Percentiles rank a stretch among this genome's conserved stretches.
Conservation (phyloP, 1,139 yeast species). For the Geotrichum candidum region DNA sequence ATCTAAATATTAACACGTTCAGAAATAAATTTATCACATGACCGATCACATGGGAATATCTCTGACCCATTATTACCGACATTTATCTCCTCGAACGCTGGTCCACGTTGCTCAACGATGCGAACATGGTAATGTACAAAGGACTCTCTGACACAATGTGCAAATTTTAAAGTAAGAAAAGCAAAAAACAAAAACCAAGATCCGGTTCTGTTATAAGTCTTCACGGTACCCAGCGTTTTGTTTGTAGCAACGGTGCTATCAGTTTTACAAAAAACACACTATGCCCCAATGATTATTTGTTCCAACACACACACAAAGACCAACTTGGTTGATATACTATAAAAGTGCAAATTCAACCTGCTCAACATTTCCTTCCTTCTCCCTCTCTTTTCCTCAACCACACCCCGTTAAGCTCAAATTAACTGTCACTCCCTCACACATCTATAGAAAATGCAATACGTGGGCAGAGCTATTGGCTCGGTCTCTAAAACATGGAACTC, state of each 20-base stretch:
- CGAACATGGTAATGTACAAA: too few species aligned
- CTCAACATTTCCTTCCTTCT: not conserved
- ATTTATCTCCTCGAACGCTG: not conserved
- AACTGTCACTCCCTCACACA: not conserved
- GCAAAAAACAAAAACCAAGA: too few species aligned
- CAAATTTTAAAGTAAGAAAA: too few species aligned
- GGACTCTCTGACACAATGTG: too few species aligned
- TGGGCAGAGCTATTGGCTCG: conserved; percentile 89
- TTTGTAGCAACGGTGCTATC: too few species aligned
- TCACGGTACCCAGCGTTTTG: too few species aligned
- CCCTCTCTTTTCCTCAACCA: not conserved
- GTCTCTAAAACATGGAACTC: conserved; percentile 97
- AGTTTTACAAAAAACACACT: too few species aligned
- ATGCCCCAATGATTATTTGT: too few species aligned
- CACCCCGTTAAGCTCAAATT: not conserved
- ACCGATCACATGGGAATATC: not conserved
- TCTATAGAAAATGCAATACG: conserved; percentile 69
- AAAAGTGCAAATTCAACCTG: not conserved
- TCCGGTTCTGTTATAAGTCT: too few species aligned
- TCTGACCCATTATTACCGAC: not conserved
- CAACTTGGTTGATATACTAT: not conserved
- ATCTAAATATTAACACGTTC: too few species aligned
- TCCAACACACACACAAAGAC: not conserved
- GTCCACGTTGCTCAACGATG: not conserved
- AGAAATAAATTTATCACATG: not conserved